phyloP scores from a whole-genome alignment of 2,329 filamentous ascomycete species.

The Fusarium redolens region DNA sequence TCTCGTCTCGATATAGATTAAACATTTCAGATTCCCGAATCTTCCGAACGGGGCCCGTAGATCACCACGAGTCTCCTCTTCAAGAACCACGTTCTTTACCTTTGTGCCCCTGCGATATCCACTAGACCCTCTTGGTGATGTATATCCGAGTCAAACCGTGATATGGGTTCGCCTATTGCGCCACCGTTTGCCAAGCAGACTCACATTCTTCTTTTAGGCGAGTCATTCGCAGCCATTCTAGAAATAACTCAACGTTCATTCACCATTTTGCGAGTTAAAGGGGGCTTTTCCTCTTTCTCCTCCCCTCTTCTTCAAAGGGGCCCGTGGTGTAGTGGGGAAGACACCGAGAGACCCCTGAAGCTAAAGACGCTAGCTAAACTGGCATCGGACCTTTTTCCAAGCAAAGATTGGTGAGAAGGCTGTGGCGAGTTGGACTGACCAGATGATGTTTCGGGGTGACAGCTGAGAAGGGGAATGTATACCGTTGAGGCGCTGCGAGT shows the following conservation, averaged over 20 bases:
- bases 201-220: neutral
- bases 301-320: neutral
- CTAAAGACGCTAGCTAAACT: neutral
- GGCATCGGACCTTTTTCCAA: slow-evolving; percentile 5
- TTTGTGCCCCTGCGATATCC: neutral
- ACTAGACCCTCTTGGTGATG: neutral
- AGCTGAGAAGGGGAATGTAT: neutral
- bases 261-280: neutral
- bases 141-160: neutral
- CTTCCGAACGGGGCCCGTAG: neutral
- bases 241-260: neutral
- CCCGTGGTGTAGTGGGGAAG: neutral
- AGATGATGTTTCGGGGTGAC: neutral
- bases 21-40: slow-evolving; percentile 3
- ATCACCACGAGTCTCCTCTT: neutral
- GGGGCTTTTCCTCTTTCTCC: neutral
- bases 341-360: neutral
- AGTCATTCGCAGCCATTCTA: neutral
- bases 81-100: neutral
- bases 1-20: neutral
- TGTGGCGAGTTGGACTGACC: neutral
- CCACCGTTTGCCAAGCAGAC: neutral
- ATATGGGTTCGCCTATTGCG: neutral
- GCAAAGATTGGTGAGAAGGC: neutral
- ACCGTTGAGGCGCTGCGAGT: neutral